phyloP scores from a whole-genome alignment of 192 early-diverging fungal genomes.

The Backusella liffmaniae region DNA sequence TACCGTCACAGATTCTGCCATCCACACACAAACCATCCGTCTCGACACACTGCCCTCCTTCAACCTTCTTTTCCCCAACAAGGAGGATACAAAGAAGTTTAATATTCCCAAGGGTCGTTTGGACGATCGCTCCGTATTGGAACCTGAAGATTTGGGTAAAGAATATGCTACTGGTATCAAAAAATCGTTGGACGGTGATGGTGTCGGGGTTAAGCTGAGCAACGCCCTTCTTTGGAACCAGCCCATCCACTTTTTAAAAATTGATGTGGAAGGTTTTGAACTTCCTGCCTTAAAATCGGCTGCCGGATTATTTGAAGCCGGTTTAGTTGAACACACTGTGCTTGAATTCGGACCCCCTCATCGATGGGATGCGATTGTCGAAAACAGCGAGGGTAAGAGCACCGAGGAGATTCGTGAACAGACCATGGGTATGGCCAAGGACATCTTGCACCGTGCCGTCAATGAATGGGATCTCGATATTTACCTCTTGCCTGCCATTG shows the following conservation, averaged over 20 bases:
- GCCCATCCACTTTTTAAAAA: slow-evolving; percentile 40
- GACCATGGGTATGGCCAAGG: slow-evolving; percentile 23
- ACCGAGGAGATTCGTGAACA: slow-evolving; percentile 6
- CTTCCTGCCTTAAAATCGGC: slow-evolving; percentile 31
- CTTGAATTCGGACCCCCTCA: slow-evolving; percentile 39
- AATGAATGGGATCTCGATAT: slow-evolving; percentile 31
- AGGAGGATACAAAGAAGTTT: neutral
- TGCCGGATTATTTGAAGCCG: slow-evolving; percentile 21
- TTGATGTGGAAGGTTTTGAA: slow-evolving; percentile 41
- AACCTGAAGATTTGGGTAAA: slow-evolving; percentile 21
- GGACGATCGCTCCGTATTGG: slow-evolving; percentile 3
- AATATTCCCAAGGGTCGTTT: neutral
- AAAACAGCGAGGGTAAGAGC: slow-evolving; percentile 8
- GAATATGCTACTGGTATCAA: slow-evolving; percentile 23
- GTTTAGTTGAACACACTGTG: slow-evolving; percentile 28
- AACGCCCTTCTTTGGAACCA: slow-evolving; percentile 15
- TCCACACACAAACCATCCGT: slow-evolving; percentile 37
- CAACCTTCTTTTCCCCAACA: slow-evolving; percentile 22
- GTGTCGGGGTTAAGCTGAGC: neutral
- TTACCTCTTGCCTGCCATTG: slow-evolving; percentile 31
- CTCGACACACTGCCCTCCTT: slow-evolving; percentile 29
- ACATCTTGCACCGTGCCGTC: slow-evolving; percentile 12
- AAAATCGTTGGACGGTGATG: slow-evolving; percentile 10
- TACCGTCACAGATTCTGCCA: neutral
- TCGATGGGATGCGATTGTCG: slow-evolving; percentile 33